phyloP scores from a whole-genome alignment of 2,329 filamentous ascomycete genomes.

The Clarireedia homoeocarpa region DNA sequence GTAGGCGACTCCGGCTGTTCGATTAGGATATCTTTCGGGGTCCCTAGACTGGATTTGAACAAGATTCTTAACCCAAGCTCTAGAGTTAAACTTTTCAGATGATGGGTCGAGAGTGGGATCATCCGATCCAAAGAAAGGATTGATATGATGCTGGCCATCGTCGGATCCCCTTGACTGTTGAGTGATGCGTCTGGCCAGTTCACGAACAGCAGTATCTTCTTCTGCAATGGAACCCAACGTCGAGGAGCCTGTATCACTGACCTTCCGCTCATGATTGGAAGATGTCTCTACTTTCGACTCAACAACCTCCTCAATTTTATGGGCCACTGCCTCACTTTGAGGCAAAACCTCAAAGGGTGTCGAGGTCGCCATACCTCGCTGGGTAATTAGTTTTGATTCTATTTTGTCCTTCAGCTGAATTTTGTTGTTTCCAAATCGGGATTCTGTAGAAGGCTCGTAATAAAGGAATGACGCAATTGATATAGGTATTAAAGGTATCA shows the following conservation, averaged over 20 bases:
- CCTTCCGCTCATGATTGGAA: neutral
- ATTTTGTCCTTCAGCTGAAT: neutral
- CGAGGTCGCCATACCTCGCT: conserved; percentile 11
- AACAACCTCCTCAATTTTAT: conserved; percentile 5
- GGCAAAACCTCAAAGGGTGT: conserved; percentile 11
- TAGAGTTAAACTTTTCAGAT: conserved; percentile 45
- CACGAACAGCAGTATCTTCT: neutral
- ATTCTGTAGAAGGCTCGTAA: neutral
- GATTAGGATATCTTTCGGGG: conserved; percentile 34
- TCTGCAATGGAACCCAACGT: neutral
- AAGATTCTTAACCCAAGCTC: conserved; percentile 53
- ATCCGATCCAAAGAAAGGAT: conserved; percentile 42
- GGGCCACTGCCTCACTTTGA: conserved; percentile 6
- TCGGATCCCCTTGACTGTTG: neutral
- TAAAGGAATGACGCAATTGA: neutral
- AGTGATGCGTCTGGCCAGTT: conserved; percentile 5
- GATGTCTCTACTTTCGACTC: neutral
- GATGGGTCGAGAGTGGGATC: conserved; percentile 47
- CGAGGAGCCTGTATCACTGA: conserved; percentile 3
- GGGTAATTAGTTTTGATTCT: neutral
- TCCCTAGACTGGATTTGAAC: conserved; percentile 39
- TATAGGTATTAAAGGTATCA: no score
- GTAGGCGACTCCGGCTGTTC: conserved; percentile 13
- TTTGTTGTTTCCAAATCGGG: neutral
- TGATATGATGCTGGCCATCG: conserved; percentile 27